A percentile compares a stretch with the other conserved stretches of the same genome.
phyloP scores from a whole-genome alignment of 441 rosid genomes.

The Corymbia calophylla region DNA sequence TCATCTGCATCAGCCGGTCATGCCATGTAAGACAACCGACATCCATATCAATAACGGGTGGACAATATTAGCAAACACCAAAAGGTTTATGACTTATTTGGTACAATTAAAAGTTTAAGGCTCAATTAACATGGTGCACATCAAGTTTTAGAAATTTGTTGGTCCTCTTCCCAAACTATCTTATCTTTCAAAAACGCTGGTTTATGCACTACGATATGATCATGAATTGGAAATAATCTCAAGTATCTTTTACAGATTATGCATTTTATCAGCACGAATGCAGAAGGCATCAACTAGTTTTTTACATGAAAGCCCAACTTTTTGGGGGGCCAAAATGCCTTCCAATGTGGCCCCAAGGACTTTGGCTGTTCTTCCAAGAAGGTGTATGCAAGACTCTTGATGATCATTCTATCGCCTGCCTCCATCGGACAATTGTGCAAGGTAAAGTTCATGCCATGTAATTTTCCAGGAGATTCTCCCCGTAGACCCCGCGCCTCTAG shows the following conservation, averaged over 20 bases:
- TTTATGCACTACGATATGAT: neutral
- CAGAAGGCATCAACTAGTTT: neutral
- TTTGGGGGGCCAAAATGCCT: neutral
- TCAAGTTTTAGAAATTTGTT: no score
- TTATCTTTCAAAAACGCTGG: neutral
- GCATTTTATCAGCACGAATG: neutral
- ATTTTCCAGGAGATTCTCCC: neutral
- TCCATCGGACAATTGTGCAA: neutral
- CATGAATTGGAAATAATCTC: neutral
- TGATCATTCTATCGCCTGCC: neutral
- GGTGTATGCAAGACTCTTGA: neutral
- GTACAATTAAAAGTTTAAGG: no score
- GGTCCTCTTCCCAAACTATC: no score
- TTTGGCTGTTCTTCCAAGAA: neutral
- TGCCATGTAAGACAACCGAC: accelerated
- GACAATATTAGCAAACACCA: neutral
- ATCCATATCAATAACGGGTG: accelerated
- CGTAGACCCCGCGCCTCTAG: neutral
- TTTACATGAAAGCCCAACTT: neutral
- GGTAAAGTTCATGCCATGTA: neutral
- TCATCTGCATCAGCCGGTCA: accelerated
- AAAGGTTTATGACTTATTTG: neutral
- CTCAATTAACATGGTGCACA: accelerated
- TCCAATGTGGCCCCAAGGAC: neutral
- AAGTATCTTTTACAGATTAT: neutral